Evolutionary conservation across 768 basidiomycete genomes (phyloP).

Genomic region (Tylopilus rubrobrunneus): DNA sequence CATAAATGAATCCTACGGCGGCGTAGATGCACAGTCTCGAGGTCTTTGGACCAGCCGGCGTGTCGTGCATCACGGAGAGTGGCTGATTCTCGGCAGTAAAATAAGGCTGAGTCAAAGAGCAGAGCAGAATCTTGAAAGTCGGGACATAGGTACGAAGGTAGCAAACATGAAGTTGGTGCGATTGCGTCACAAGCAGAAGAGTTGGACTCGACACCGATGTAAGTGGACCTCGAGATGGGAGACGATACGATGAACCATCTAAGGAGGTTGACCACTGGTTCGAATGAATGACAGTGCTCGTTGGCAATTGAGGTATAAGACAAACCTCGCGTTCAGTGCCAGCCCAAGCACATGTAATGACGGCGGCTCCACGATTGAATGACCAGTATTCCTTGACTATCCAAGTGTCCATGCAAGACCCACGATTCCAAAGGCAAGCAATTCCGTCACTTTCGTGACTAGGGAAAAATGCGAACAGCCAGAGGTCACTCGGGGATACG

Average conservation of each 20-base stretch:
- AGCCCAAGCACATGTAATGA: slow-evolving; percentile 63
- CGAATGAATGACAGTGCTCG: neutral
- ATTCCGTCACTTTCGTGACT: slow-evolving; percentile 51
- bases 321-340: slow-evolving; percentile 57
- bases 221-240: slow-evolving; percentile 56
- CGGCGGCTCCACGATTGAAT: slow-evolving; percentile 47
- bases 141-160: slow-evolving; percentile 46
- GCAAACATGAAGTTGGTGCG: slow-evolving; percentile 52
- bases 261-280: slow-evolving; percentile 51
- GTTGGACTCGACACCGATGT: slow-evolving; percentile 52
- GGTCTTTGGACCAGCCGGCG: slow-evolving; percentile 34
- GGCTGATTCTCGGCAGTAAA: slow-evolving; percentile 32
- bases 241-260: slow-evolving; percentile 46
- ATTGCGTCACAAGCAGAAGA: slow-evolving; percentile 62
- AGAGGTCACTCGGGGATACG: slow-evolving; percentile 53
- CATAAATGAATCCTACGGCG: slow-evolving; percentile 56
- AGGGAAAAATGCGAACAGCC: slow-evolving; percentile 76
- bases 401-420: slow-evolving; percentile 60
- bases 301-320: neutral
- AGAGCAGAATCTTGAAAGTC: slow-evolving; percentile 44
- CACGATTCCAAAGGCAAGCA: slow-evolving; percentile 64
- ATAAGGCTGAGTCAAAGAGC: slow-evolving; percentile 43
- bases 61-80: slow-evolving; percentile 28
- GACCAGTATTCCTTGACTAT: slow-evolving; percentile 52
- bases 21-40: slow-evolving; percentile 51